phyloP scores from a whole-genome alignment of 73 alveolate genomes.

The Blepharisma stoltei region DNA sequence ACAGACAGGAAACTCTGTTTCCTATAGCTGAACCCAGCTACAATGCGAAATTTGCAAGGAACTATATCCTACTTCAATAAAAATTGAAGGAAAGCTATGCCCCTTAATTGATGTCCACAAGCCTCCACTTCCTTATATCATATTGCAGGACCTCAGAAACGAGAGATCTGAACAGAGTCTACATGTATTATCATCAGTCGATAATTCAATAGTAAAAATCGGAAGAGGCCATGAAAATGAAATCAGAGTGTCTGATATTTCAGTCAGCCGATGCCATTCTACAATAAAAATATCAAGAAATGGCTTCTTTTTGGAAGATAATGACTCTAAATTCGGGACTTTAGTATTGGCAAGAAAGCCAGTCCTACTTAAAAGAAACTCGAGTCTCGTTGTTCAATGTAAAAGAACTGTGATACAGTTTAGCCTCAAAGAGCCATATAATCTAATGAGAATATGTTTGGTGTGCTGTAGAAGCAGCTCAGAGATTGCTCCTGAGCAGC shows the following conservation, averaged over 20 bases:
- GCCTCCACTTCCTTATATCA: constrained; percentile 36
- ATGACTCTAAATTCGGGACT: constrained; percentile 82
- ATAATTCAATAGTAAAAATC: constrained; percentile 35
- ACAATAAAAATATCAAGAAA: constrained; percentile 43
- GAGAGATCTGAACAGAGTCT: constrained; percentile 40
- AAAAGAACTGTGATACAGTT: no score
- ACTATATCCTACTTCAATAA: background rate
- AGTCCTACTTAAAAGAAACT: no score
- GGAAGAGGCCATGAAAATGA: constrained; percentile 89
- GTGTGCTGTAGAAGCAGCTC: no score
- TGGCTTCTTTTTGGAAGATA: constrained; percentile 53
- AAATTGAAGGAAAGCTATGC: background rate
- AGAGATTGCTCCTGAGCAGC: no score
- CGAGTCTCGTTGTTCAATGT: no score
- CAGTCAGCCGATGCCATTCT: constrained; percentile 84
- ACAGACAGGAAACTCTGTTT: background rate
- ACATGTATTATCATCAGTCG: constrained; percentile 32
- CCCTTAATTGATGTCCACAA: constrained; percentile 31
- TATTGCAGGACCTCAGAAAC: constrained; percentile 34
- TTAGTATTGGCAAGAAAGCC: constrained; percentile 32
- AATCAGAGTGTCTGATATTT: constrained; percentile 70
- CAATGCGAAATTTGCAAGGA: constrained; percentile 29
- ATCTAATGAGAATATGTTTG: no score
- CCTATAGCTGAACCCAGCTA: background rate
- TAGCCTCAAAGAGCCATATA: no score